Evolutionary conservation across 2,329 filamentous ascomycete genomes (phyloP), one percentile per base, ranked within the genome.

Genomic region (Aspergillus sclerotialis): DNA sequence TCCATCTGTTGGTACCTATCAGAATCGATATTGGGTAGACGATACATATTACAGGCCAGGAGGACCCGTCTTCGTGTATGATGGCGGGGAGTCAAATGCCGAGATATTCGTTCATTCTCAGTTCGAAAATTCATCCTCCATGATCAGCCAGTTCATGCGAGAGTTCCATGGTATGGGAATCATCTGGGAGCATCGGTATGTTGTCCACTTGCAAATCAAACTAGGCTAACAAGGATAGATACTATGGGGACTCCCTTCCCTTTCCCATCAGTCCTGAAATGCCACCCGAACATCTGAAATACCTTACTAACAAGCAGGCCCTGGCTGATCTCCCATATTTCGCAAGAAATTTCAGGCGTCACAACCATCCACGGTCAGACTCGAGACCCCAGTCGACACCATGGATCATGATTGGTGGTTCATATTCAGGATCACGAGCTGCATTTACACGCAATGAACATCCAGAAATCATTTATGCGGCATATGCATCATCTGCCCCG

Each of bases 1-100:
- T 32, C 30, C 40, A 7, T 49, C 60, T 9, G 63, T 65, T 37
- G 68, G 58, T 12, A 76, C 70, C 1, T 76, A 75, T 48, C 62
- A 63, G 32, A 72, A 76, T 50, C 64, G 71, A 30, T 77, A 73
- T 48, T 75, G 70, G 46, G 70, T 75, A 29, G 72, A 72, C 41
- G 58, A 63, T 4, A 64, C 65, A 0, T 73, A 74, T 50, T 76
- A 75, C 47, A 65, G 70, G 41, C 60, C 71, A 9, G 72, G 73
- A 12, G 72, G 72, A 0, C 73, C 70, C 2, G 61, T 73, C 1
- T 66, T 67, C 39, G 45, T 71, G 6, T 70, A 67, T 43, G 65
- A 73, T 45, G 59, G 57, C 6, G 70, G 70, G 24, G 70, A 73
- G 44, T 56, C 61, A 2, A 52, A 48, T 21, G 68, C 56, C 4